Base-by-base conservation (phyloP, 75 land plant genomes). In the Sequoia sempervirens region DNA sequence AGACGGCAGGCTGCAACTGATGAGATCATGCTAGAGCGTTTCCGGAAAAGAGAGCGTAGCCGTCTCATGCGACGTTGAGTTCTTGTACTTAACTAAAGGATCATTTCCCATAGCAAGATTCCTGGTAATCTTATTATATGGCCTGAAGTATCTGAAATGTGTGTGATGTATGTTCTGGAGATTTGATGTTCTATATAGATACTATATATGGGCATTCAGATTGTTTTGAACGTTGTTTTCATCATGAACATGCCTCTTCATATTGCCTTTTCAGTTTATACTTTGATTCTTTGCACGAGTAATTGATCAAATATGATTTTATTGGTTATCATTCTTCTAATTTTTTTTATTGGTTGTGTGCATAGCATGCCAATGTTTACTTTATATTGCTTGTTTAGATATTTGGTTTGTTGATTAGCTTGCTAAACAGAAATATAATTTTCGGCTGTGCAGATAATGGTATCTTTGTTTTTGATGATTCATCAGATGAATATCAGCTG, bases 21-120 rank as follows among this genome's bases (percentile, higher is more conserved):
- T 89, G 93, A 96, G 80, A 88, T 98, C 84, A 98, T 96, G 95
- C 90, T 98, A 10, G 97, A 98, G 79, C 95, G 99, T 13, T 98
- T 98, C 64, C 93, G 98, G 40, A 98, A 98, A 81, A 88, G 97
- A 75, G 99, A 98, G 86, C 89, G 96, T 7, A 88, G 93, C 23
- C 95, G 98, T 17, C 90, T 90, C 20, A 93, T 94, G 95, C 90
- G 99, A 50, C 90, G 98, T 12, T 78, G 80, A 78, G n/a, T 70
- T 70, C 3, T 68, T 30, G 73, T 28, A 32, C 73, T 70, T 2
- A 70, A 32, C 28, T 23, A 45, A 26, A 26, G 26, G 28, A 41
- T 26, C 26, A 45, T 26, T 43, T 10, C 53, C 53, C 13, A 40
- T 43, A 43, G 26, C 14, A 78, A 45, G 4, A 45, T 18, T 23